Percentiles rank a stretch among this genome's conserved stretches.
phyloP scores from a whole-genome alignment of 208 protist genomes.

The Polymyxa betae region DNA sequence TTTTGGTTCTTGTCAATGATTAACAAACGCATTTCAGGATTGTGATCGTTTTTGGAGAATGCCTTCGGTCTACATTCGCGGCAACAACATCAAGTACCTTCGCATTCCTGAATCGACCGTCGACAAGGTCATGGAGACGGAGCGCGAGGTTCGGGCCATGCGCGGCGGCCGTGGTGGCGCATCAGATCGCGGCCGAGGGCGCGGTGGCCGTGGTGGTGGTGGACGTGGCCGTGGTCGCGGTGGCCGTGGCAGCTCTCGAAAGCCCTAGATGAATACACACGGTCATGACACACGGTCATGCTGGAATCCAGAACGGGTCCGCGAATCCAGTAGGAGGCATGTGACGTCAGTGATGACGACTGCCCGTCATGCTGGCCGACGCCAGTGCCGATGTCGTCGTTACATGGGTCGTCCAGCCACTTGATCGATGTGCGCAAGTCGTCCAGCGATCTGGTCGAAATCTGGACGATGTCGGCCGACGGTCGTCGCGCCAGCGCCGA shows the following conservation, averaged over 20 bases:
- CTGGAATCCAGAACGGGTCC: too few species aligned
- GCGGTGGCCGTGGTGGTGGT: neutral
- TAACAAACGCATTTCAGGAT: too few species aligned
- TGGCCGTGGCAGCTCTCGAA: neutral
- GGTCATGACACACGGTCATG: too few species aligned
- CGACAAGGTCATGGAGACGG: slow-evolving; percentile 21
- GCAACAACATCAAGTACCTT: slow-evolving; percentile 86
- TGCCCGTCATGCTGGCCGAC: too few species aligned
- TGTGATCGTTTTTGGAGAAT: slow-evolving; percentile 83
- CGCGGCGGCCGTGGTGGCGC: neutral
- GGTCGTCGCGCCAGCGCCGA: neutral
- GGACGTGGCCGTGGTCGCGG: neutral
- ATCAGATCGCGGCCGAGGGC: neutral
- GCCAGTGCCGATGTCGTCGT: too few species aligned
- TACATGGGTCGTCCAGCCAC: too few species aligned
- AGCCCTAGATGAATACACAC: neutral
- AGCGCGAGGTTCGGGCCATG: neutral
- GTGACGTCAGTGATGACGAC: too few species aligned
- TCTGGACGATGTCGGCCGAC: too few species aligned
- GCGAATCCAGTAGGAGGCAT: too few species aligned
- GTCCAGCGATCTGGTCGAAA: too few species aligned
- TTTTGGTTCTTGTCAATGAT: too few species aligned
- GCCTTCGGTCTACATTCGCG: slow-evolving; percentile 79
- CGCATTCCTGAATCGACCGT: slow-evolving; percentile 80
- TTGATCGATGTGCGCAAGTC: too few species aligned